Evolutionary conservation across 208 protist species (phyloP).

Genomic region (Trypanosoma lewisi): DNA sequence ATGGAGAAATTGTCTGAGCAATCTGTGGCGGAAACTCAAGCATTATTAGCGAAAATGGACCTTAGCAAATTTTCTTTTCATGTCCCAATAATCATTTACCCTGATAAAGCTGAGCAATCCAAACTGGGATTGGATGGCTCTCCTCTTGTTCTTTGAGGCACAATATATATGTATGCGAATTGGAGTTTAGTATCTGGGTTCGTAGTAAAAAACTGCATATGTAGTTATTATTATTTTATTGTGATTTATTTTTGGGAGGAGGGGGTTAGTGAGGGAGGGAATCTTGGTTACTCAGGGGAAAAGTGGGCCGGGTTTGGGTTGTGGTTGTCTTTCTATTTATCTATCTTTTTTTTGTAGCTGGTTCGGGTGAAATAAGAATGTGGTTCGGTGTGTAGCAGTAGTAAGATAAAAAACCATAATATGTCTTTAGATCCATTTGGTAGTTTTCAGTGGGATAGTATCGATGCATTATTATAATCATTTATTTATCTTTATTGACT

Average conservation of each 20-base stretch:
- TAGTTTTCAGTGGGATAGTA: too few relatives aligned
- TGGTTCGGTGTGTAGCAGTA: too few relatives aligned
- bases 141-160: conserved; percentile 7
- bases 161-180: neutral
- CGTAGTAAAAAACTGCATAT: neutral
- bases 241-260: conserved; percentile 9
- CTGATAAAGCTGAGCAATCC: conserved; percentile 56
- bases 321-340: conserved; percentile 24
- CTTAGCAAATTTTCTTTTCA: conserved; percentile 64
- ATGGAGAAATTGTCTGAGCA: conserved; percentile 31
- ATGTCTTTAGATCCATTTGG: too few relatives aligned
- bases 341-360: conserved; percentile 20
- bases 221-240: conserved; percentile 13
- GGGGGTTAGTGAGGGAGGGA: neutral
- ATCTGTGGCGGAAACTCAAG: conserved; percentile 53
- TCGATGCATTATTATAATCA: conserved; percentile 8
- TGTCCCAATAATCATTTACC: conserved; percentile 81
- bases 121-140: conserved; percentile 59
- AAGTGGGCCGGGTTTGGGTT: too few relatives aligned
- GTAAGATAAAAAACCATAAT: too few relatives aligned
- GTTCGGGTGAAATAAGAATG: neutral
- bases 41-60: conserved; percentile 42
- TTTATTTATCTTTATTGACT: too few relatives aligned
- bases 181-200: too few relatives aligned
- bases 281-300: neutral